Evolutionary conservation across 2,329 filamentous ascomycete species (phyloP).

Genomic region (Calycina marina): DNA sequence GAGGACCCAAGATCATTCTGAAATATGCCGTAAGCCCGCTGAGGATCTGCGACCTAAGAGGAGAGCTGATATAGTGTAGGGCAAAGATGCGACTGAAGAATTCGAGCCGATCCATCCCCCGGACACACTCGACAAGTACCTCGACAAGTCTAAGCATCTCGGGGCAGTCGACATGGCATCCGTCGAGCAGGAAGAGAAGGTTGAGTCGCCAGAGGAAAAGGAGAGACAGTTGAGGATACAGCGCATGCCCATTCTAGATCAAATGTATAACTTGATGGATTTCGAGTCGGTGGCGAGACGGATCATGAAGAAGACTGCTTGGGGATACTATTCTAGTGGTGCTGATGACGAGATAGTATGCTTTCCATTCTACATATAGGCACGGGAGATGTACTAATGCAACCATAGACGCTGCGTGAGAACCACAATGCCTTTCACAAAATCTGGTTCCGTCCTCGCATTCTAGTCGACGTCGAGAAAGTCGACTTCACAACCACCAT

Average conservation of each 20-base stretch:
- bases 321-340: slow-evolving; percentile 95
- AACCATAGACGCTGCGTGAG: slow-evolving; percentile 73
- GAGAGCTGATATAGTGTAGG: slow-evolving; percentile 23
- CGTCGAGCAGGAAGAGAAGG: slow-evolving; percentile 51
- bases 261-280: slow-evolving; percentile 89
- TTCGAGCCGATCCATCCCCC: slow-evolving; percentile 83
- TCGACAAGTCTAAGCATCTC: slow-evolving; percentile 73
- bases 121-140: slow-evolving; percentile 75
- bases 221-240: slow-evolving; percentile 61
- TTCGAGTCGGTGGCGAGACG: slow-evolving; percentile 85
- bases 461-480: slow-evolving; percentile 79
- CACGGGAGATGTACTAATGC: slow-evolving; percentile 7
- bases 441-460: slow-evolving; percentile 86
- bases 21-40: slow-evolving; percentile 63
- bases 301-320: slow-evolving; percentile 91
- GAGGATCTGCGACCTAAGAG: background rate
- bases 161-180: slow-evolving; percentile 82
- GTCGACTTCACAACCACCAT: slow-evolving; percentile 84
- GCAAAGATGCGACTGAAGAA: slow-evolving; percentile 85
- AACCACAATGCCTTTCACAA: slow-evolving; percentile 95
- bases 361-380: slow-evolving; percentile 17
- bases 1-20: slow-evolving; percentile 82
- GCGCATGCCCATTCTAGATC: slow-evolving; percentile 64
- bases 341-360: slow-evolving; percentile 81
- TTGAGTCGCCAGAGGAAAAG: slow-evolving; percentile 54